These are phyloP conservation scores for Kwoniella europaea DNA, from an alignment of 768 basidiomycete genomes.

Conservation along the genomic window DNA sequence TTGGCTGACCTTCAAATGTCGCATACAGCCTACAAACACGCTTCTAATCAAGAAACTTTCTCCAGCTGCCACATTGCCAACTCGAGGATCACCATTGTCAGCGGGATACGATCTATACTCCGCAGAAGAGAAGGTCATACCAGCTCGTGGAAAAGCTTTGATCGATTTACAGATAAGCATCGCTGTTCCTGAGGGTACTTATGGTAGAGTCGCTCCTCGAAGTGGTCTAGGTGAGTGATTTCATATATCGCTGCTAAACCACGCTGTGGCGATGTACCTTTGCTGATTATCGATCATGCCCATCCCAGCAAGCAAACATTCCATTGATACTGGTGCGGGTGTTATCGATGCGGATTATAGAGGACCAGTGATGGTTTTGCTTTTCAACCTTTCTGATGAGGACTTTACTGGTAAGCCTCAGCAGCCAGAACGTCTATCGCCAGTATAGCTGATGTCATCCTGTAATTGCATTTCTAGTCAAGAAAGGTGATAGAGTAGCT, in stretches of 20 bases:
- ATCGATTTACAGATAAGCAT: constrained; percentile 90
- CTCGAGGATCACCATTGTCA: constrained; percentile 79
- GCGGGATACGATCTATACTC: constrained; percentile 95
- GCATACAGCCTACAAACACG: constrained; percentile 36
- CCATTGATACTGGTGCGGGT: constrained; percentile 97
- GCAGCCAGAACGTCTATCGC: not conserved
- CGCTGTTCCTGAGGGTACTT: constrained; percentile 89
- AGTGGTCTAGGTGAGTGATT: constrained; percentile 81
- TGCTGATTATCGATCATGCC: not conserved
- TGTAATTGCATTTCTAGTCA: constrained; percentile 61
- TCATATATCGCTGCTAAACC: not conserved
- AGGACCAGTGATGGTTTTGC: constrained; percentile 83
- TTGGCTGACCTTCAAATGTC: not conserved
- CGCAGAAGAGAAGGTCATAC: constrained; percentile 80
- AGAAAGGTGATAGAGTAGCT: constrained; percentile 92
- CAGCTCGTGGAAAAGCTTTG: constrained; percentile 88
- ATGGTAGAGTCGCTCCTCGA: constrained; percentile 94
- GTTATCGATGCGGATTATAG: constrained; percentile 97
- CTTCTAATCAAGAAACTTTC: constrained; percentile 84
- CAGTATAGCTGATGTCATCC: not conserved
- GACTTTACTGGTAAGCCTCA: constrained; percentile 75
- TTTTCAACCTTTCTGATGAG: constrained; percentile 88
- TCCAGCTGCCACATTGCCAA: constrained; percentile 79
- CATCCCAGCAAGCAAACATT: constrained; percentile 83
- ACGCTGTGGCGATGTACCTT: not conserved